Base-by-base conservation (phyloP, 2,329 filamentous ascomycete species). In the Xylariaceae sp. region DNA sequence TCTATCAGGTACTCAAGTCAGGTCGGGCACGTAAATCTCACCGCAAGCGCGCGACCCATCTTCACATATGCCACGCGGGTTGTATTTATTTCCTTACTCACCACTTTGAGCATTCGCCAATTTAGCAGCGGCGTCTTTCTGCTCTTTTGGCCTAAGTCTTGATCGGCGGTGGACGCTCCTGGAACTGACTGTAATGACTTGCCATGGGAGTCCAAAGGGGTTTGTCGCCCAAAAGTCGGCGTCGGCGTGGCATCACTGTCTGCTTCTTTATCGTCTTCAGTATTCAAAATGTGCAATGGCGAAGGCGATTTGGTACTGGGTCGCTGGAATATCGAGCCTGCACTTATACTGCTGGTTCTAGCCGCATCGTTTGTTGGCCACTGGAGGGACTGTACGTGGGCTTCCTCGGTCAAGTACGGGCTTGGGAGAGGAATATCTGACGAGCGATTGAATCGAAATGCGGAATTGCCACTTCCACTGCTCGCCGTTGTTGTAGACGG, bases 331-430 rank as follows among this genome's bases (percentile, higher is more conserved):
- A 40, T 31, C 5, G 38, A 37, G 13, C 32, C 33, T 2, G 27
- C 46, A 14, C 40, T 41, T 7, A 39, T 36, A 32, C 37, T 50
- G 15, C 35, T 36, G n/a, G 9, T 35, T 5, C 31, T 46, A 12
- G 37, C 13, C 13, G 33, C 23, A 5, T 47, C 46, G 16, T 53
- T 54, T 36, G 38, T 39, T 2, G 50, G 39, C 9, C 47, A 47
- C 23, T 50, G 44, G 5, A 51, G 44, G n/a, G 48, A 51, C 9
- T 48, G 48, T 8, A 49, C 46, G 17, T 51, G 48, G 8, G 50
- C 34, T 26, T 56, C 51, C 16, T 56, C 53, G 5, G 45, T 46
- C 15, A 50, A 36, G 21, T 51, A 50, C n/a, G 50, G 47, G 35
- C 44, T 57, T 9, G 45, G 30, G n/a, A 47, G 23, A n/a, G 43